These are phyloP conservation scores for Aspergillus bombycis DNA, from an alignment of 2,329 filamentous ascomycete genomes.

Conservation along the genomic window DNA sequence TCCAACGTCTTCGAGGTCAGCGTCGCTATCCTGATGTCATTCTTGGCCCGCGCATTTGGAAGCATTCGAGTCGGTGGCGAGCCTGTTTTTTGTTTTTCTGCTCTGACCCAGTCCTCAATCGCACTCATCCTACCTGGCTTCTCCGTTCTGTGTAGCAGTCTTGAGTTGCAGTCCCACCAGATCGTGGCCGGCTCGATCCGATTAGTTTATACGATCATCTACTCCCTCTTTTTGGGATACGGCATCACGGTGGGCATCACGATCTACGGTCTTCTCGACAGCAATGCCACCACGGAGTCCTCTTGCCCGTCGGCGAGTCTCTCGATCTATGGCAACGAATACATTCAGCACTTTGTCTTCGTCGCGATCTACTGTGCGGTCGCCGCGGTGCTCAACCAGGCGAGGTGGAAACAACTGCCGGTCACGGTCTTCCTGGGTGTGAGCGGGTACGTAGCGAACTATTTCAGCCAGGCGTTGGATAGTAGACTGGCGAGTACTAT, in stretches of 20 bases:
- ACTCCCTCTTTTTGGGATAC: slow-evolving; percentile 70
- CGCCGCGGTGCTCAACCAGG: slow-evolving; percentile 77
- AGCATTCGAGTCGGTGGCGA: slow-evolving; percentile 54
- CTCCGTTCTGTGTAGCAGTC: slow-evolving; percentile 58
- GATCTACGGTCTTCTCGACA: slow-evolving; percentile 63
- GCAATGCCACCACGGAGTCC: slow-evolving; percentile 52
- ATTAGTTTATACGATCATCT: slow-evolving; percentile 61
- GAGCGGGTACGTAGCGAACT: slow-evolving; percentile 60
- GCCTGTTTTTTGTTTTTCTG: slow-evolving; percentile 66
- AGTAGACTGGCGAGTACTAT: slow-evolving; percentile 78
- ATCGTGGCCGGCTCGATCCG: slow-evolving; percentile 65
- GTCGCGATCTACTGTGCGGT: slow-evolving; percentile 74
- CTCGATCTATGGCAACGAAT: slow-evolving; percentile 50
- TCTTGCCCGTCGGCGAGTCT: slow-evolving; percentile 41
- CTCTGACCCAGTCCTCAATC: slow-evolving; percentile 54
- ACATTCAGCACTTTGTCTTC: slow-evolving; percentile 65
- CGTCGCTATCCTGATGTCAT: slow-evolving; percentile 66
- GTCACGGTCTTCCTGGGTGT: slow-evolving; percentile 73
- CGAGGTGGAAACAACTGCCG: slow-evolving; percentile 74
- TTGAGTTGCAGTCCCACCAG: slow-evolving; percentile 69
- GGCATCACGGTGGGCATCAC: slow-evolving; percentile 68
- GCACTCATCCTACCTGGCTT: slow-evolving; percentile 71
- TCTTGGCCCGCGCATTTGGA: slow-evolving; percentile 67
- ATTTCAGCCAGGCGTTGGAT: slow-evolving; percentile 59
- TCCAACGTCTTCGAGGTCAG: slow-evolving; percentile 44